phyloP scores from a whole-genome alignment of 2,329 filamentous ascomycete genomes.

The Mycosphaerelloides madeirae region DNA sequence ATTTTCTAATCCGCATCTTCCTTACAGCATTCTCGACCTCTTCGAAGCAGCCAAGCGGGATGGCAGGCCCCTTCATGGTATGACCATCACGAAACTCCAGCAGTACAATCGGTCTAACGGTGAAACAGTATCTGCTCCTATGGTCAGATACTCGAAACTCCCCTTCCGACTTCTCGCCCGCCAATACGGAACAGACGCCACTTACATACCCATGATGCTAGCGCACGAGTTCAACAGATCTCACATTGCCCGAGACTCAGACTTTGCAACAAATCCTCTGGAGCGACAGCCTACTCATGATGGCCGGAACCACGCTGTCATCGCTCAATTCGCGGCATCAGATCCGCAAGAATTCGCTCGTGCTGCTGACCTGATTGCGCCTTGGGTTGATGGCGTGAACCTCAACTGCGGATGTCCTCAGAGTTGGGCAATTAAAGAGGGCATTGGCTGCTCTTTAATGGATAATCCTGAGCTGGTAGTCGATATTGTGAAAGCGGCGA shows the following conservation, averaged over 20 bases:
- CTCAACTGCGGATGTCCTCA: slow-evolving; percentile 71
- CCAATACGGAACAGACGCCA: slow-evolving; percentile 60
- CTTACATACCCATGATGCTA: slow-evolving; percentile 64
- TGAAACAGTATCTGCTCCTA: slow-evolving; percentile 54
- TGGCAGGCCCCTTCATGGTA: slow-evolving; percentile 50
- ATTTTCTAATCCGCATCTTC: no score
- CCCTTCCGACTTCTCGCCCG: slow-evolving; percentile 65
- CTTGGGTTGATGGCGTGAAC: slow-evolving; percentile 61
- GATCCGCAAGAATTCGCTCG: slow-evolving; percentile 58
- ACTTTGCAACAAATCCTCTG: slow-evolving; percentile 49
- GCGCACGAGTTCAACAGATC: slow-evolving; percentile 34
- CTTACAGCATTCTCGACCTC: slow-evolving; percentile 37
- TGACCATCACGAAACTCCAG: slow-evolving; percentile 10
- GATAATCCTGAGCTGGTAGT: slow-evolving; percentile 59
- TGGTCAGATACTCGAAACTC: slow-evolving; percentile 55
- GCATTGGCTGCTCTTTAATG: slow-evolving; percentile 66
- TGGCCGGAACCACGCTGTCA: slow-evolving; percentile 42
- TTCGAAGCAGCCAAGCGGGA: slow-evolving; percentile 53
- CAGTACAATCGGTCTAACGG: slow-evolving; percentile 5
- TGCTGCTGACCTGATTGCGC: slow-evolving; percentile 58
- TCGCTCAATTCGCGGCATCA: slow-evolving; percentile 65
- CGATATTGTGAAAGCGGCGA: slow-evolving; percentile 58
- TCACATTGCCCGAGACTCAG: slow-evolving; percentile 50
- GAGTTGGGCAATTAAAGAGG: slow-evolving; percentile 65
- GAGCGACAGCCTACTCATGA: slow-evolving; percentile 41